Conservation (phyloP, 306 rosid species). For the Quercus mongolica region DNA sequence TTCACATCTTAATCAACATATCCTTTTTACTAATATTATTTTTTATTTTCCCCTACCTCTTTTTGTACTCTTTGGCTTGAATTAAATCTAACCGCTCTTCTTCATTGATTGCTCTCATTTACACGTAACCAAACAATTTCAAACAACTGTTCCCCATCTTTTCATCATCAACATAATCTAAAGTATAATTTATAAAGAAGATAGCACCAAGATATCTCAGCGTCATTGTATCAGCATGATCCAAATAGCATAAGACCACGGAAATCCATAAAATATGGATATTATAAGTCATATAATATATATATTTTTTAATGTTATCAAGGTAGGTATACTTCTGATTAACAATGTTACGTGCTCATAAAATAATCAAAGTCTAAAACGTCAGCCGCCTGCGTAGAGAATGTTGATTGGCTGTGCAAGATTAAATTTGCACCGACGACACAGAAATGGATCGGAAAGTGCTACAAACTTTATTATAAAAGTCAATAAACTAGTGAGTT, state of each 20-base stretch:
- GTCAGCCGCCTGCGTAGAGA: background rate
- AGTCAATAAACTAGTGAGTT: too few relatives aligned
- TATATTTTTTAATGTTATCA: background rate
- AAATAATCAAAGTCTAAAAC: background rate
- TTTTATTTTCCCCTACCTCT: too few relatives aligned
- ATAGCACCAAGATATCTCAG: background rate
- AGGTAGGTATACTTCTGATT: background rate
- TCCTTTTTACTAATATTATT: too few relatives aligned
- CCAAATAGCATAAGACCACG: background rate
- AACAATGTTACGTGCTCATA: background rate
- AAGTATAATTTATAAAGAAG: background rate
- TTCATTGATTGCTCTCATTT: too few relatives aligned
- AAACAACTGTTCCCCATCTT: too few relatives aligned
- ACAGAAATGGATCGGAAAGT: background rate
- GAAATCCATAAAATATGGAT: too few relatives aligned
- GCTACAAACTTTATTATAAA: too few relatives aligned
- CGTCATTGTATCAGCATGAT: conserved; percentile 13
- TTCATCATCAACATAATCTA: too few relatives aligned
- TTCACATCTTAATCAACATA: too few relatives aligned
- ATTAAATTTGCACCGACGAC: background rate
- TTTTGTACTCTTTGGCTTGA: too few relatives aligned
- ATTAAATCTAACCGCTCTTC: too few relatives aligned
- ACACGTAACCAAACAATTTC: too few relatives aligned
- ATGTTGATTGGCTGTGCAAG: background rate
- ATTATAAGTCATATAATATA: background rate